A percentile compares a stretch with the other conserved stretches of the same genome.
These are phyloP conservation scores for Pilasporangium apinafurcum DNA, from an alignment of 352 stramenopile species.

Conservation along the genomic window DNA sequence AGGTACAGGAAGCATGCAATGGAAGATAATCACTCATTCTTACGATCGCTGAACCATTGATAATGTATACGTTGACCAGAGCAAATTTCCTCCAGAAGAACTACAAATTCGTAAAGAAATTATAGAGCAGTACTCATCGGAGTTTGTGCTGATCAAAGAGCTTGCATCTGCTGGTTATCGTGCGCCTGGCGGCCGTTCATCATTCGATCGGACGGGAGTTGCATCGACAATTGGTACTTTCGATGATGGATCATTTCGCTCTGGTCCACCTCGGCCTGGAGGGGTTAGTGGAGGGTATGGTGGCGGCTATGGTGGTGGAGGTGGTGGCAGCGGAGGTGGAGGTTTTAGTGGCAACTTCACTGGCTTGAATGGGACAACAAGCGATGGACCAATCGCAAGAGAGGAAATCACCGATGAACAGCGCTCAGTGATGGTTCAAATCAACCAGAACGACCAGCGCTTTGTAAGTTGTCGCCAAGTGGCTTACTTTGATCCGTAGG, in stretches of 20 bases:
- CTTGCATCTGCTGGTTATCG: constrained; percentile 54
- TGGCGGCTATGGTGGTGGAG: constrained; percentile 10
- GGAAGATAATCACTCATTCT: background rate
- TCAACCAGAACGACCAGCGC: constrained; percentile 77
- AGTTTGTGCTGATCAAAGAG: constrained; percentile 76
- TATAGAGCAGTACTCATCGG: constrained; percentile 69
- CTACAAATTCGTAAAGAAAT: constrained; percentile 76
- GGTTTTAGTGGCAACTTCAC: constrained; percentile 16
- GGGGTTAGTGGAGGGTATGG: constrained; percentile 11
- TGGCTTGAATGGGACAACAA: constrained; percentile 8
- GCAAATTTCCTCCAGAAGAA: constrained; percentile 71
- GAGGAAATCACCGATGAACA: constrained; percentile 70
- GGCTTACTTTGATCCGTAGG: background rate
- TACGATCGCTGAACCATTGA: background rate
- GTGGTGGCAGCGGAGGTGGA: constrained; percentile 20
- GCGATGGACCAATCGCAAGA: constrained; percentile 17
- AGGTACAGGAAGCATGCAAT: constrained; percentile 17
- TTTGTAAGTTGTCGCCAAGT: constrained; percentile 40
- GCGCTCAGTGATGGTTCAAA: constrained; percentile 56
- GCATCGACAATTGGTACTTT: constrained; percentile 45
- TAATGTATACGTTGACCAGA: constrained; percentile 23
- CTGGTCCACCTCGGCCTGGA: constrained; percentile 17
- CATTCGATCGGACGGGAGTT: constrained; percentile 39
- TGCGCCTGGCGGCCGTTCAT: constrained; percentile 27
- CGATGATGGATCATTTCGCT: constrained; percentile 61